These are phyloP conservation scores for Fusarium virguliforme DNA, from an alignment of 2,329 filamentous ascomycete genomes.

Conservation along the genomic window DNA sequence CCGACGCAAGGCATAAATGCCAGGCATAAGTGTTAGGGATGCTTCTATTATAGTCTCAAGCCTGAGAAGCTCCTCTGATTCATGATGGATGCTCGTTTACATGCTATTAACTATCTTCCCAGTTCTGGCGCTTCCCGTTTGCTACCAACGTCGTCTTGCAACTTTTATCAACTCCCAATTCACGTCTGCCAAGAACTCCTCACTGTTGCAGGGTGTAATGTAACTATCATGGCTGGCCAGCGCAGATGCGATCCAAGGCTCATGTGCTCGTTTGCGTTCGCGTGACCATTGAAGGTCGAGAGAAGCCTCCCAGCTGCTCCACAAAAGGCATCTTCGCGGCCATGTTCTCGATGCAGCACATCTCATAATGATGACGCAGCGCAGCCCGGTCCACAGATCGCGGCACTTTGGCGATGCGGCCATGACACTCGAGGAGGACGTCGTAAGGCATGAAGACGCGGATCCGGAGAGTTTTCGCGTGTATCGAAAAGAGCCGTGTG, in stretches of 20 bases:
- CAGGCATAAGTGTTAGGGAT: too few relatives aligned
- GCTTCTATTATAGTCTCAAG: too few relatives aligned
- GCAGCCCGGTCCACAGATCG: neutral
- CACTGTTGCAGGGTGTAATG: neutral
- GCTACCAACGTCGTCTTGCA: neutral
- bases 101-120: too few relatives aligned
- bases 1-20: too few relatives aligned
- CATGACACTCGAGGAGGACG: neutral
- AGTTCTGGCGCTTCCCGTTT: too few relatives aligned
- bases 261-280: constrained; percentile 4
- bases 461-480: neutral
- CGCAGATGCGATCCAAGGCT: neutral
- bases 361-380: neutral
- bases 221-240: neutral
- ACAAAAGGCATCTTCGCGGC: constrained; percentile 7
- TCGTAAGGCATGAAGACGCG: constrained; percentile 1
- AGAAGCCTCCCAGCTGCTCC: neutral
- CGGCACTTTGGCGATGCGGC: neutral
- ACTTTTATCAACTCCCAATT: constrained; percentile 7
- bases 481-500: neutral
- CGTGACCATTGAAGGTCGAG: neutral
- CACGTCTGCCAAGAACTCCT: constrained; percentile 6
- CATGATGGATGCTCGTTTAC: too few relatives aligned
- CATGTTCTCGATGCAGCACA: constrained; percentile 18
- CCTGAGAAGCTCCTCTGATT: too few relatives aligned